Percentiles rank a stretch among this genome's conserved stretches.
phyloP scores from a whole-genome alignment of 495 filamentous ascomycete species.

The Neurospora intermedia region DNA sequence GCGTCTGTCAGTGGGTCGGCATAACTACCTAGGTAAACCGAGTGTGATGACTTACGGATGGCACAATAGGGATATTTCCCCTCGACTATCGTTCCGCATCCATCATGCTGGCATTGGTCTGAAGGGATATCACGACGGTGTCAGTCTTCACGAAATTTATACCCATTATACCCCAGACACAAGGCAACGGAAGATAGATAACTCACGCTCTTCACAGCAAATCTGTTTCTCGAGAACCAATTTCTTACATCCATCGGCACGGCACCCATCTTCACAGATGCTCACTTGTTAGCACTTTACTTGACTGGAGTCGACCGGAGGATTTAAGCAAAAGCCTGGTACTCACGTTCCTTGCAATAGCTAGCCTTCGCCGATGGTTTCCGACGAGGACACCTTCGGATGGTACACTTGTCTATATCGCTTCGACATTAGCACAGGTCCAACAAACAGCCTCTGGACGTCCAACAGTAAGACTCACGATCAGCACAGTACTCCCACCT shows the following conservation, averaged over 20 bases:
- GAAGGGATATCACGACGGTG: neutral
- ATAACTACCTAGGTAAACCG: too few species aligned
- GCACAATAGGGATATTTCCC: conserved; percentile 15
- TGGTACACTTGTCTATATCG: conserved; percentile 18
- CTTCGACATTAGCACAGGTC: neutral
- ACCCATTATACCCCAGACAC: too few species aligned
- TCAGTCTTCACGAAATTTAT: neutral
- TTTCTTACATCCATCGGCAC: conserved; percentile 13
- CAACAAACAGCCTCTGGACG: neutral
- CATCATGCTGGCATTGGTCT: conserved; percentile 15
- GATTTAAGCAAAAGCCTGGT: neutral
- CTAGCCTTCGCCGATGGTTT: neutral
- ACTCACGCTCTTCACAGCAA: conserved; percentile 18
- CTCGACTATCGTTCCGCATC: conserved; percentile 12
- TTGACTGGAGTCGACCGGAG: neutral
- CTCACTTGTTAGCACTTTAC: neutral
- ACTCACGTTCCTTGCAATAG: conserved; percentile 15
- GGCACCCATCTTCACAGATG: conserved; percentile 9
- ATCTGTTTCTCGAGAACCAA: conserved; percentile 10
- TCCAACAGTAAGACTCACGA: conserved; percentile 7
- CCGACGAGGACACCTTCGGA: conserved; percentile 7
- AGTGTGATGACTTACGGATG: conserved; percentile 6
- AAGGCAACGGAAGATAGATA: too few species aligned
- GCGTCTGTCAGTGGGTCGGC: neutral
- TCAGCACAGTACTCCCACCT: conserved; percentile 18